Conservation (phyloP, 2,329 filamentous ascomycete species). For the Blastomyces emzantsi region DNA sequence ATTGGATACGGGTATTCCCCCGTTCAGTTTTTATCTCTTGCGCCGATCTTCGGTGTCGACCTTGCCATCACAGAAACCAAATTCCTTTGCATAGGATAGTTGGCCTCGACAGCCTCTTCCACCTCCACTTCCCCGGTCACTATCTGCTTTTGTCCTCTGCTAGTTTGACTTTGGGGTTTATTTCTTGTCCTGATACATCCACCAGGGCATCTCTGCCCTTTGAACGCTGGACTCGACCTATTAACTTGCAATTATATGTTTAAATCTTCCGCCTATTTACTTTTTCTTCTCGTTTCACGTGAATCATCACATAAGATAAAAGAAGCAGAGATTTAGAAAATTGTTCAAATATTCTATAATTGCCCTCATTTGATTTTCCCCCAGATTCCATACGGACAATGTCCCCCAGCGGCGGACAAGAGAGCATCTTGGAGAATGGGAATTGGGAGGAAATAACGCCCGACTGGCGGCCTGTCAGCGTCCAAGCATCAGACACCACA, state of each 20-base stretch:
- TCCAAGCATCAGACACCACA: slow-evolving; percentile 9
- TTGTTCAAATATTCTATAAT: not conserved
- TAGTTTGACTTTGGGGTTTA: not conserved
- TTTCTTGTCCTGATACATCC: not conserved
- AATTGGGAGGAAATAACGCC: slow-evolving; percentile 17
- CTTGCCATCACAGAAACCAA: not conserved
- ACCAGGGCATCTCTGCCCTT: not conserved
- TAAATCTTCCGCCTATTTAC: not conserved
- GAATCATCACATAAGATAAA: not conserved
- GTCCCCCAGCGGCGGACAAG: slow-evolving; percentile 6
- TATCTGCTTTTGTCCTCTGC: not conserved
- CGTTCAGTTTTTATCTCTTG: not conserved
- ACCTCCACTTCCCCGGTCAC: not conserved
- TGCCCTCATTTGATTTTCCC: not conserved
- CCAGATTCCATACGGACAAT: not conserved
- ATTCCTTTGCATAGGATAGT: not conserved
- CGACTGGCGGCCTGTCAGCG: slow-evolving; percentile 5
- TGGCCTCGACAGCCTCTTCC: not conserved
- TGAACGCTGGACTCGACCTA: not conserved
- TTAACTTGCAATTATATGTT: not conserved
- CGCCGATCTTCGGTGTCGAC: not conserved
- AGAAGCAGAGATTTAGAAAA: not conserved
- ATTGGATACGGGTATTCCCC: not conserved
- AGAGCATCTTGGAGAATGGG: slow-evolving; percentile 19
- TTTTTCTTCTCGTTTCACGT: not conserved